These are phyloP conservation scores for Colletotrichum sp. DNA, from an alignment of 2,329 filamentous ascomycete genomes.

Conservation along the genomic window DNA sequence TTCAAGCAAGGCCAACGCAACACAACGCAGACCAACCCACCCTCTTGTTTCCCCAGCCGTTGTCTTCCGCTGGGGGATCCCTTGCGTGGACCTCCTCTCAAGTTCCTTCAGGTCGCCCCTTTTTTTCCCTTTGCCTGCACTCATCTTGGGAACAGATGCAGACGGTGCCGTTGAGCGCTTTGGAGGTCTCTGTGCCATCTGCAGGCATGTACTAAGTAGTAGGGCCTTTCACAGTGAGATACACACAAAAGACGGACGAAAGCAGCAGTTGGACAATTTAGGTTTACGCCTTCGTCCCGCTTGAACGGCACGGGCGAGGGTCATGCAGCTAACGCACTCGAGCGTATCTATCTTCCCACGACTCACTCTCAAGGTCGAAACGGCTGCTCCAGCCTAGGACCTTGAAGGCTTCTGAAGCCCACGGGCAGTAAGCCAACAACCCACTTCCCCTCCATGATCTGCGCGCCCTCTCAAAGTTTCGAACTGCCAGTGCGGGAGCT, in stretches of 20 bases:
- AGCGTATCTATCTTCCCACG: not conserved
- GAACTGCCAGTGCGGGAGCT: slow-evolving; percentile 10
- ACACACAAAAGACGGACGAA: not conserved
- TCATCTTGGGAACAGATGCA: not conserved
- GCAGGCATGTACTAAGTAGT: not conserved
- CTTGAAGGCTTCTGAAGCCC: not conserved
- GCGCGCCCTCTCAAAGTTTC: slow-evolving; percentile 5
- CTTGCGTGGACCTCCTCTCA: not conserved
- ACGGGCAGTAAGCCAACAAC: not conserved
- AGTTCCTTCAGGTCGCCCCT: not conserved
- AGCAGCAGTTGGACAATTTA: not conserved
- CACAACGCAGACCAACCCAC: not conserved
- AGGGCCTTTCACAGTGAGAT: not conserved
- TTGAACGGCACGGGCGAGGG: slow-evolving; percentile 19
- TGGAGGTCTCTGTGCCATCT: not conserved
- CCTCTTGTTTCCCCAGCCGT: not conserved
- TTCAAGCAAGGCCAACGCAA: not conserved
- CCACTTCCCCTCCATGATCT: not conserved
- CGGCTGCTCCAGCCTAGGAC: not conserved
- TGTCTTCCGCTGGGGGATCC: not conserved
- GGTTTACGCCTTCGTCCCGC: slow-evolving; percentile 17
- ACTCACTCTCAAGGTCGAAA: not conserved
- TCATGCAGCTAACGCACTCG: slow-evolving; percentile 12
- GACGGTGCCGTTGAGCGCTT: not conserved
- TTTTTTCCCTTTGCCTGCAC: not conserved